Conservation (phyloP, 2,329 filamentous ascomycete genomes). For the Diaporthe citri region DNA sequence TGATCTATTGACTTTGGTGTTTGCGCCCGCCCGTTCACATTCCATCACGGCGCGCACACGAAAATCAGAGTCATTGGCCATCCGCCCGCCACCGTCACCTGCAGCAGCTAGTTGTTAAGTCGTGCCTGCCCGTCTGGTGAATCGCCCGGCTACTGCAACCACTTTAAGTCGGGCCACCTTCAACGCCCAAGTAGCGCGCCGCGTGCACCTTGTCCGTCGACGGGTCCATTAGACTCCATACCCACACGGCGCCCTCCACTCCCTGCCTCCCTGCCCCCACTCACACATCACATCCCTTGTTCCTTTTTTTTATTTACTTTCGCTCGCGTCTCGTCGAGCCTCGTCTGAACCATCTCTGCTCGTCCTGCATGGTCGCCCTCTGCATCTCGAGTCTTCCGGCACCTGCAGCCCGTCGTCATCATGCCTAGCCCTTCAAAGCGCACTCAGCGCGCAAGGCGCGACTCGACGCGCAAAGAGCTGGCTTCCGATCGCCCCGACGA, state of each 20-base stretch:
- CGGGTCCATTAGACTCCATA: conserved; percentile 22
- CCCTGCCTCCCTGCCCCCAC: conserved; percentile 36
- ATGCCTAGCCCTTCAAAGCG: conserved; percentile 50
- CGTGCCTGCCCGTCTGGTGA: conserved; percentile 5
- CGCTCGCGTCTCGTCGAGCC: conserved; percentile 17
- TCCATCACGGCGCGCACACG: conserved; percentile 8
- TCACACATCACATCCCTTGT: conserved; percentile 31
- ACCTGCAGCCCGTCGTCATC: conserved; percentile 37
- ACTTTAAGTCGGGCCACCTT: conserved; percentile 25
- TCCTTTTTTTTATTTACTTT: conserved; percentile 37
- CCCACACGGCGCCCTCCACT: conserved; percentile 24
- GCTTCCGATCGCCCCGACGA: conserved; percentile 53
- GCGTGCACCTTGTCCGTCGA: conserved; percentile 1
- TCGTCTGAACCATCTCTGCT: conserved; percentile 6
- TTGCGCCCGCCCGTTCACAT: conserved; percentile 11
- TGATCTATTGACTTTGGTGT: conserved; percentile 26
- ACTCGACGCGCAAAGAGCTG: conserved; percentile 49
- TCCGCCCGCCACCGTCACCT: conserved; percentile 3
- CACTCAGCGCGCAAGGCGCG: conserved; percentile 49
- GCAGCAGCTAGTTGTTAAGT: conserved; percentile 5
- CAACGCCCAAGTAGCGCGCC: conserved; percentile 12
- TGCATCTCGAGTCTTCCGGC: conserved; percentile 10
- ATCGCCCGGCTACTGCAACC: conserved; percentile 28
- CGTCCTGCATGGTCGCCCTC: conserved; percentile 38
- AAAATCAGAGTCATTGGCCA: neutral